Base-by-base conservation (phyloP, 2,329 filamentous ascomycete species). In the Nemania bipapillata region DNA sequence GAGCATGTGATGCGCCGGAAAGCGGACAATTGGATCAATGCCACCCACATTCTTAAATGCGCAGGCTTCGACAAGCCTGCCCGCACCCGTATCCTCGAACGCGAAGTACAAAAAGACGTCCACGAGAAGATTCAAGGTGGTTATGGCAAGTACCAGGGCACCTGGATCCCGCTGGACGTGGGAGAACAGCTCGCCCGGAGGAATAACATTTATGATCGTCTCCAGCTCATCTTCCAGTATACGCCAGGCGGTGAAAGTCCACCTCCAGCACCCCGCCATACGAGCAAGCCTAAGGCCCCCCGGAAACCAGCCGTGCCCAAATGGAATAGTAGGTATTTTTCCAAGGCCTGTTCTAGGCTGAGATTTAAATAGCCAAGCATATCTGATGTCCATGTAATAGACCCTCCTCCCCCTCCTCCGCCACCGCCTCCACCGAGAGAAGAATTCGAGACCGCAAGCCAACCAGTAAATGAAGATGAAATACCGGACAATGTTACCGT, bases 41-140 rank as follows among this genome's bases (percentile, higher is more conserved):
- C 96, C n/a, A 99, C 96, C 62, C 96, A 99, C 79, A 98, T 99
- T 68, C 84, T 99, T 56, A 99, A 99, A 79, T 93, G 96, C 47
- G 96, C 96, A 70, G 95, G 95, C 64, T 97, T 97, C 78, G 96
- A 99, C 81, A 99, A 99, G 81, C 96, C 96, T 2, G 93, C 95
- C 12, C 87, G 96, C 78, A 99, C 96, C 47, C 89, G 96, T 71
- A 98, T 99, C 65, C 87, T 99, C 4, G 96, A 99, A 82, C 89
- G 96, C 73, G 96, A 99, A 78, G 95, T 99, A 7, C 96, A 99
- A 77, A 97, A 97, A 80, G 95, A 96, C 50, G 87, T 92, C 4
- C 96, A 99, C 79, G 96, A 98, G 83, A 99, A 99, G 83, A 94
- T 99, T 5, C 96, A 99, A 79, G 96, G 95, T 72, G 96, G 96